Percentiles rank a stretch among this genome's conserved stretches.
phyloP scores from a whole-genome alignment of 306 rosid genomes.

The Hylodesmum podocarpum region DNA sequence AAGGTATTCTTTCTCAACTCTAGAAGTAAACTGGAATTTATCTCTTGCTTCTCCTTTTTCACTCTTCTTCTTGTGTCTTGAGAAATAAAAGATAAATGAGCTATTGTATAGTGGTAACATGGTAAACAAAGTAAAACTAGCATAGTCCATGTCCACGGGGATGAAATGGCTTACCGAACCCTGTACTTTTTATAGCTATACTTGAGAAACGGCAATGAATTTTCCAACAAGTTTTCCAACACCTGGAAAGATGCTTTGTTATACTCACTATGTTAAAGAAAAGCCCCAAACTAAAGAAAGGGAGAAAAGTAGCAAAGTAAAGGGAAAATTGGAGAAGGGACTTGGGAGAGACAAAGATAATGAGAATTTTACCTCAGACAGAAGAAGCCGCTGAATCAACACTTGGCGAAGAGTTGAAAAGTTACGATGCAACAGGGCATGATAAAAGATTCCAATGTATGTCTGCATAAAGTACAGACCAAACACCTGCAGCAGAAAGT shows the following conservation, averaged over 20 bases:
- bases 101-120: slow-evolving; percentile 20
- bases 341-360: slow-evolving; percentile 5
- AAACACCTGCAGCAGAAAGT: slow-evolving; percentile 69
- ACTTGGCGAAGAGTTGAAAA: slow-evolving; percentile 85
- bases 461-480: slow-evolving; percentile 98
- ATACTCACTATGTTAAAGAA: slow-evolving; percentile 20
- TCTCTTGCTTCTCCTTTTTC: slow-evolving; percentile 64
- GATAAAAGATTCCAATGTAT: slow-evolving; percentile 94
- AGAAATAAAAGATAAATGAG: slow-evolving; percentile 33
- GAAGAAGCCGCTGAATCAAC: slow-evolving; percentile 86
- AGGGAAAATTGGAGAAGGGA: not conserved
- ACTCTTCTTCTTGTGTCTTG: slow-evolving; percentile 61
- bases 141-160: not conserved
- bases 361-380: slow-evolving; percentile 68
- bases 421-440: slow-evolving; percentile 89
- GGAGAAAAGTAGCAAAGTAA: slow-evolving; percentile 4
- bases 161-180: slow-evolving; percentile 65
- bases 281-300: slow-evolving; percentile 5
- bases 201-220: slow-evolving; percentile 79
- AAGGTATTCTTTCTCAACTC: slow-evolving; percentile 96
- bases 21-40: slow-evolving; percentile 66
- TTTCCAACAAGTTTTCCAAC: slow-evolving; percentile 86
- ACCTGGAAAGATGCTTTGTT: slow-evolving; percentile 54
- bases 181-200: slow-evolving; percentile 79
- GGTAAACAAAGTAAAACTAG: slow-evolving; percentile 15